Evolutionary conservation across 345 rosid species (phyloP).

Genomic region (Euphorbia lathyris): DNA sequence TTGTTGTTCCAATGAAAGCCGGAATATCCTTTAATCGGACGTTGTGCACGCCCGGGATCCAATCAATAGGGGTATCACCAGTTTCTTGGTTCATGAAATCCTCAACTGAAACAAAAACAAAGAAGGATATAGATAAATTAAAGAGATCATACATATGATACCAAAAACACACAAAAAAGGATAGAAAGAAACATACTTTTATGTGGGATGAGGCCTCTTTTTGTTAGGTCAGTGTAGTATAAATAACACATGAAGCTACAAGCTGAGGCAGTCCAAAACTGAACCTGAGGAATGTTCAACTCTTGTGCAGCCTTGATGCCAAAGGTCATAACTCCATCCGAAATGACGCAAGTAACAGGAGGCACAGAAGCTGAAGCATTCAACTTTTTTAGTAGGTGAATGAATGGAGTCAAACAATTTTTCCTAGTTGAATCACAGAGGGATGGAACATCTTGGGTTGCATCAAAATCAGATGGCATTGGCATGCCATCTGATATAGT

Average conservation of each 20-base stretch:
- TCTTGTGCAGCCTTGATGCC: conserved; percentile 14
- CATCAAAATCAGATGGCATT: conserved; percentile 18
- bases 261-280: conserved; percentile 18
- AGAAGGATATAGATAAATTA: too few relatives aligned
- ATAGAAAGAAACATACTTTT: conserved; percentile 24
- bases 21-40: conserved; percentile 41
- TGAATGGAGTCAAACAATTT: conserved; percentile 14
- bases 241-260: conserved; percentile 20
- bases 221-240: conserved; percentile 26
- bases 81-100: conserved; percentile 26
- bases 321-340: conserved; percentile 19
- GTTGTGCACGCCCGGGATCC: conserved; percentile 41
- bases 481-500: conserved; percentile 37
- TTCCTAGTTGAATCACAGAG: conserved; percentile 16
- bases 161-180: background rate
- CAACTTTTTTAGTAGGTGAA: conserved; percentile 6
- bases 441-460: conserved; percentile 8
- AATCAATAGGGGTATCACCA: conserved; percentile 28
- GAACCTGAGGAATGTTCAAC: conserved; percentile 14
- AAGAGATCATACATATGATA: too few relatives aligned
- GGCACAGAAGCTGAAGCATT: background rate
- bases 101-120: conserved; percentile 28
- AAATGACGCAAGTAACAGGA: conserved; percentile 13
- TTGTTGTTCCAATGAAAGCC: conserved; percentile 24
- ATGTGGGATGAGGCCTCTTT: conserved; percentile 33